These are phyloP conservation scores for Benincasa hispida DNA, from an alignment of 306 rosid genomes.

Conservation along the genomic window DNA sequence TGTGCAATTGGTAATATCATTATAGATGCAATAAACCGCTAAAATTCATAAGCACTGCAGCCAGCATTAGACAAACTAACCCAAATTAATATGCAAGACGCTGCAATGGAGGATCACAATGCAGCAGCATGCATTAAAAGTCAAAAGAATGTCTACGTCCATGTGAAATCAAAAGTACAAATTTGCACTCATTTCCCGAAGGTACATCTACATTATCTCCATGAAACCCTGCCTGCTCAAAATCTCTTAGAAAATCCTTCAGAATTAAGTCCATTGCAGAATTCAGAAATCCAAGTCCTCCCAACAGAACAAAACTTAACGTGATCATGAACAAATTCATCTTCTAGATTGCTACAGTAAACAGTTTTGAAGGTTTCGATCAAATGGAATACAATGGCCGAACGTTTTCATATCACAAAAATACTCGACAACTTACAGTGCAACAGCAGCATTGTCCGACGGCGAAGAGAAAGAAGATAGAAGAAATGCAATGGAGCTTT, in stretches of 20 bases:
- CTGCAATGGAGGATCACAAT: background rate
- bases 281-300: background rate
- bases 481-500: background rate
- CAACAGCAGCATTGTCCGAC: background rate
- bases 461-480: background rate
- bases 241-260: background rate
- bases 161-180: background rate
- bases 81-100: background rate
- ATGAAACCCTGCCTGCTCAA: background rate
- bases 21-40: background rate
- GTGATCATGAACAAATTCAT: background rate
- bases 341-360: background rate
- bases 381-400: background rate
- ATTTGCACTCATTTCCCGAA: background rate
- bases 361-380: background rate
- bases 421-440: background rate
- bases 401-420: background rate
- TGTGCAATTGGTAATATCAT: background rate
- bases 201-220: background rate
- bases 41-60: background rate
- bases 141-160: background rate
- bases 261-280: background rate
- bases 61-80: background rate
- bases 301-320: background rate
- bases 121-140: background rate